Conservation (phyloP, 176 grass and related monocot species). For the Metroxylon sagu region DNA sequence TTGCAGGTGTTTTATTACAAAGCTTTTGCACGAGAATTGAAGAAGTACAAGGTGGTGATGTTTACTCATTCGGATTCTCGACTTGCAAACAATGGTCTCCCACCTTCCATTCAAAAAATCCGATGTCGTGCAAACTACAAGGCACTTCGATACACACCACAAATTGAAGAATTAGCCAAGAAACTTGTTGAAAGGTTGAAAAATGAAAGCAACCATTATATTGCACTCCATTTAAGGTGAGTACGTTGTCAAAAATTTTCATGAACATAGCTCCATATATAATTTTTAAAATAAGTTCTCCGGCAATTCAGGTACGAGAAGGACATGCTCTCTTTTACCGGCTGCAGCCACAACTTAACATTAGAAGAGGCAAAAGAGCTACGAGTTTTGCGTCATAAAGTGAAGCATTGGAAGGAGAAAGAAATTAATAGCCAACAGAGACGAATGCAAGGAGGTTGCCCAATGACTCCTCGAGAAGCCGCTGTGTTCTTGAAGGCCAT, state of each 20-base stretch:
- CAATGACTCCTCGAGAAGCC: slow-evolving; percentile 89
- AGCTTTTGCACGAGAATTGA: slow-evolving; percentile 44
- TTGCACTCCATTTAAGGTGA: slow-evolving; percentile 97
- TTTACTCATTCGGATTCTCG: slow-evolving; percentile 84
- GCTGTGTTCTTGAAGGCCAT: slow-evolving; percentile 84
- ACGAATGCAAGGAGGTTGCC: slow-evolving; percentile 77
- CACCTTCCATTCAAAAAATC: slow-evolving; percentile 70
- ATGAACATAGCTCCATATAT: too few species aligned
- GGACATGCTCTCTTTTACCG: slow-evolving; percentile 98
- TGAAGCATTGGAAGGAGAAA: slow-evolving; percentile 94
- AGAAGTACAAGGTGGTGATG: slow-evolving; percentile 71
- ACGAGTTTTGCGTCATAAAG: slow-evolving; percentile 58
- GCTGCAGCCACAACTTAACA: slow-evolving; percentile 85
- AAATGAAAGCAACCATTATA: slow-evolving; percentile 72
- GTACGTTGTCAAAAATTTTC: neutral
- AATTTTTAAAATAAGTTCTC: too few species aligned
- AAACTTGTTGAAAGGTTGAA: slow-evolving; percentile 68
- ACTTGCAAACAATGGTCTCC: slow-evolving; percentile 76
- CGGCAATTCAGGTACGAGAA: slow-evolving; percentile 71
- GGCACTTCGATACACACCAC: slow-evolving; percentile 53
- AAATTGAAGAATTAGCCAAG: slow-evolving; percentile 67
- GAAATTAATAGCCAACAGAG: slow-evolving; percentile 75
- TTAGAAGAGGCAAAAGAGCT: slow-evolving; percentile 55
- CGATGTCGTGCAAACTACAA: slow-evolving; percentile 85
- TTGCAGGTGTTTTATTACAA: slow-evolving; percentile 87